Base-by-base conservation (phyloP, 192 early-diverging fungal genomes). In the Podila verticillata region DNA sequence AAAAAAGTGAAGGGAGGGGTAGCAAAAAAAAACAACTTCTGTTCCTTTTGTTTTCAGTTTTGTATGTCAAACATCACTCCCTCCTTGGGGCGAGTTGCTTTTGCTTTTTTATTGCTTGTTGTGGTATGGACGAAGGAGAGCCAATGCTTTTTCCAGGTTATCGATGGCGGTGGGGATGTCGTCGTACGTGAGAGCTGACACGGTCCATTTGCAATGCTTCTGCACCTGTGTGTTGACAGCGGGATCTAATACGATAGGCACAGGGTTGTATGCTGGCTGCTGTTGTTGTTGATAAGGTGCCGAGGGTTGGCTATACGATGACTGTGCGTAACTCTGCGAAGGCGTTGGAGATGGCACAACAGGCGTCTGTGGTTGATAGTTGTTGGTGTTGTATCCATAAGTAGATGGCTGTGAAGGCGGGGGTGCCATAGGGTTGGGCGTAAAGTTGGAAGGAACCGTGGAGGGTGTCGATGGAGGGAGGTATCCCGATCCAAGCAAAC, bases 101-200 rank as follows among this genome's bases (percentile, higher is more conserved):
- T 54, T n/a, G n/a, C 17, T 24, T 24, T 20, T 75, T 65, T 77
- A 66, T 77, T 77, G 32, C 17, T 70, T 77, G 57, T 64, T 61
- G 34, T 65, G 39, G 47, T 66, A 77, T 26, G 74, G 74, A n/a
- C 77, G 70, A 36, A 80, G 77, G 56, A 82, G 68, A 22, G 70
- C 81, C 5, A 95, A 82, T 22, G 94, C 94, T 61, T 91, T 89
- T 48, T 88, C 82, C 54, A 96, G 71, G 66, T 95, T 91, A 7
- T 88, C 84, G n/a, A 96, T 85, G 7, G 97, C 96, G 0, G 93
- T 95, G 5, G 86, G 78, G 19, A 98, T 88, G 83, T 99, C 97
- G 67, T 97, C 96, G 70, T 97, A 99, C 65, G 97, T 93, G 20
- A 99, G 71, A 5, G 98, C 94, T 72, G 95, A 97, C 72, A 96